Percentiles rank a stretch among this genome's conserved stretches.
These are phyloP conservation scores for Mycena olivaceomarginata DNA, from an alignment of 768 basidiomycete genomes.

Conservation along the genomic window DNA sequence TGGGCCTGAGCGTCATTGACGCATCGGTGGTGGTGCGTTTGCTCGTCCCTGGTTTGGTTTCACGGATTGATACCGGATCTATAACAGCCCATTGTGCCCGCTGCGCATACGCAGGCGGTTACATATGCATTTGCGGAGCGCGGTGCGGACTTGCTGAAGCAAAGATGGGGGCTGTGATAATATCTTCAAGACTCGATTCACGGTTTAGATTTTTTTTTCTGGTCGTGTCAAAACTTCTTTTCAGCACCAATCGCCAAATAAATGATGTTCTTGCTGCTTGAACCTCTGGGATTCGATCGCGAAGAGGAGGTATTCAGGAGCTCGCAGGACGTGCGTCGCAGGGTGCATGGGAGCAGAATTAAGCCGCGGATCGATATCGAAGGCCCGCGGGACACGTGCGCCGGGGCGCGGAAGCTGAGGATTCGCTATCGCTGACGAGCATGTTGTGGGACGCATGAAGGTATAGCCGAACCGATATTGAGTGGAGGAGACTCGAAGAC, in stretches of 20 bases:
- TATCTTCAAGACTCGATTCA: constrained; percentile 17
- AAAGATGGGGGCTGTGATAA: constrained; percentile 20
- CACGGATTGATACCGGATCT: neutral
- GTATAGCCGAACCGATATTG: no score
- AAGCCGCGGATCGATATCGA: no score
- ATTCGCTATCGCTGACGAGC: no score
- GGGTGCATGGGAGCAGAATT: no score
- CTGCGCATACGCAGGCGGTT: constrained; percentile 16
- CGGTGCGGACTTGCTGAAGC: constrained; percentile 22
- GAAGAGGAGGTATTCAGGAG: no score
- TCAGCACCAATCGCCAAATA: constrained; percentile 20
- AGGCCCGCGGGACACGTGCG: no score
- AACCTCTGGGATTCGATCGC: neutral
- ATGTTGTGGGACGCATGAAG: no score
- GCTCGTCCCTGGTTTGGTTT: neutral
- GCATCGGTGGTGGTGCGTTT: constrained; percentile 25
- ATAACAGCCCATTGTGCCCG: constrained; percentile 23
- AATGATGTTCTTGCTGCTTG: constrained; percentile 8
- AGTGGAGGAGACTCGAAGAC: no score
- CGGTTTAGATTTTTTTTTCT: constrained; percentile 5
- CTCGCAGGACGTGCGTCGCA: no score
- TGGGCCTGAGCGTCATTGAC: constrained; percentile 23
- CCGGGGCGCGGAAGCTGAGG: no score
- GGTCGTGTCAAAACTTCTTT: constrained; percentile 24
- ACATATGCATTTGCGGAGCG: constrained; percentile 29